A percentile compares a stretch with the other conserved stretches of the same genome.
These are phyloP conservation scores for Rutstroemia sp. DNA, from an alignment of 2,329 filamentous ascomycete genomes.

Conservation along the genomic window DNA sequence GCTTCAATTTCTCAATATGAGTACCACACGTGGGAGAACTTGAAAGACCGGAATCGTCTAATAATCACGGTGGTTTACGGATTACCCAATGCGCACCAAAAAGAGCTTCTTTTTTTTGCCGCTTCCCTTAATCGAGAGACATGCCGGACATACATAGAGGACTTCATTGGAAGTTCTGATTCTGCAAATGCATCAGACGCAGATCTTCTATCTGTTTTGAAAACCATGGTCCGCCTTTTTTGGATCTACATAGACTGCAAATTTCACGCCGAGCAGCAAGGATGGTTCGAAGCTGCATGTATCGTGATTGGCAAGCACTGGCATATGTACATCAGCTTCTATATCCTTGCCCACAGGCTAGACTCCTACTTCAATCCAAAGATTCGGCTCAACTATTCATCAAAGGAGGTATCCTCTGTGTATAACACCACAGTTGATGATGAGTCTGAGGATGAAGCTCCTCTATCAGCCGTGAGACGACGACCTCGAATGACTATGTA, in stretches of 20 bases:
- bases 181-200: slow-evolving; percentile 14
- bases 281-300: not conserved
- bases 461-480: slow-evolving; percentile 37
- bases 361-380: slow-evolving; percentile 1
- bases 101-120: slow-evolving; percentile 5
- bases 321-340: not conserved
- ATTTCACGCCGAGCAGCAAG: slow-evolving; percentile 6
- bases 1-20: slow-evolving; percentile 18
- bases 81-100: not conserved
- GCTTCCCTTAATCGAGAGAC: slow-evolving; percentile 4
- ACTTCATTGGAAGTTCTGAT: not conserved
- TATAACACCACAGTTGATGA: not conserved
- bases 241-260: slow-evolving; percentile 28
- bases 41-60: slow-evolving; percentile 30
- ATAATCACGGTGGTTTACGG: slow-evolving; percentile 32
- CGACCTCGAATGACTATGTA: slow-evolving; percentile 10
- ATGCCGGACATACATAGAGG: slow-evolving; percentile 2
- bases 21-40: slow-evolving; percentile 16
- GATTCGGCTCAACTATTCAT: not conserved
- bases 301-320: not conserved
- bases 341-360: not conserved
- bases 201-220: slow-evolving; percentile 8
- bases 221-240: slow-evolving; percentile 20
- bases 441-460: slow-evolving; percentile 22
- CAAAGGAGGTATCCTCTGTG: not conserved